These are phyloP conservation scores for Pueraria montana DNA, from an alignment of 306 rosid genomes.

Conservation along the genomic window DNA sequence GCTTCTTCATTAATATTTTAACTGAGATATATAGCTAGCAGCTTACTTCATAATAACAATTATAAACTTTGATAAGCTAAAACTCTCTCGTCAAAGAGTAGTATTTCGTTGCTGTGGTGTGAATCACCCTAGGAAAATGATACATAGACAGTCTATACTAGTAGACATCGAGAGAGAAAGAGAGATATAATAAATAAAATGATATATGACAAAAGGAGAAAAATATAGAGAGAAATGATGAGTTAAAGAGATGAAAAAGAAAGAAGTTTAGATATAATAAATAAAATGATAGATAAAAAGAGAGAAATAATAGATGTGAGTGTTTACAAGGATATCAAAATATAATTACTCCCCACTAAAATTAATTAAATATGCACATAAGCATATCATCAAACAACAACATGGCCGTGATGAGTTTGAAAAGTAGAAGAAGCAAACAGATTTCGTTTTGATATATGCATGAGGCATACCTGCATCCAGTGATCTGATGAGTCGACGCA, in stretches of 20 bases:
- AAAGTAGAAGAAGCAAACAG: slow-evolving; percentile 20
- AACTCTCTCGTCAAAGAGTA: not conserved
- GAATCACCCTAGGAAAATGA: not conserved
- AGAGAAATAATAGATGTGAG: not conserved
- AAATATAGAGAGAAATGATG: not conserved
- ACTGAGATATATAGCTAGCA: not conserved
- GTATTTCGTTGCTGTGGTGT: not conserved
- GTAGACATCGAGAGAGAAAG: not conserved
- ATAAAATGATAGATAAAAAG: not conserved
- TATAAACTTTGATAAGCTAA: not conserved
- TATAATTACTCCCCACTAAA: not conserved
- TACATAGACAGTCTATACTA: not conserved
- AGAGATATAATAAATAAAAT: not conserved
- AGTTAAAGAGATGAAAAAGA: not conserved
- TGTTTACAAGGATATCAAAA: not conserved
- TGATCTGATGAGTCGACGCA: slow-evolving; percentile 94
- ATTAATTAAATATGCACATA: too few relatives aligned
- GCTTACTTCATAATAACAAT: not conserved
- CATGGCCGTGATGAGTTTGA: not conserved
- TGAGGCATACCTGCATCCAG: slow-evolving; percentile 86
- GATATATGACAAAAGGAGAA: not conserved
- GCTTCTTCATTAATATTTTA: not conserved
- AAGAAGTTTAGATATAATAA: not conserved
- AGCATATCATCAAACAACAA: not conserved
- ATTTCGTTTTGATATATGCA: slow-evolving; percentile 7